A percentile compares a stretch with the other conserved stretches of the same genome.
Conservation (phyloP, 2,329 filamentous ascomycete species). For the Blastomyces emzantsi region DNA sequence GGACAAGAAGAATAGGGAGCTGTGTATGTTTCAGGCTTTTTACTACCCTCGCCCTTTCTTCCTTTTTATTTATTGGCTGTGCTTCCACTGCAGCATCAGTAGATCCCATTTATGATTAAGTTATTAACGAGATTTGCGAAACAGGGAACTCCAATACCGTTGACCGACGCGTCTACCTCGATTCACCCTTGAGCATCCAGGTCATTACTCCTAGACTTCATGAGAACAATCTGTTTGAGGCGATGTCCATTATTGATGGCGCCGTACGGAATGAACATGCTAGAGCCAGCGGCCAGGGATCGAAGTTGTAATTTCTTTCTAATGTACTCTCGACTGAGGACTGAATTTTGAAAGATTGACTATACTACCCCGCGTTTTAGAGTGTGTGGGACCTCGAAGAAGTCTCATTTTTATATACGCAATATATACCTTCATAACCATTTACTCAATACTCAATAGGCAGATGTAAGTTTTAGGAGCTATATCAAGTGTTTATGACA, state of each 20-base stretch:
- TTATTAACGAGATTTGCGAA: neutral
- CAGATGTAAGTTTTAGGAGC: neutral
- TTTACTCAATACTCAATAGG: neutral
- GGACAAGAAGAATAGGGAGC: conserved; percentile 51
- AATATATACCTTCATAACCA: neutral
- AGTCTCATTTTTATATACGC: too few relatives aligned
- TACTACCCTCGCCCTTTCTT: neutral
- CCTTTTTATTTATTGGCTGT: neutral
- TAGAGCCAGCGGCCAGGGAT: neutral
- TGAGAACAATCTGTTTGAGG: conserved; percentile 45
- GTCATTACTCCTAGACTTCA: conserved; percentile 45
- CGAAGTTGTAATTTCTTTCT: conserved; percentile 19
- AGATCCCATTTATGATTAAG: neutral
- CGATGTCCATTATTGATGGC: conserved; percentile 46
- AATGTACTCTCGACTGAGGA: neutral
- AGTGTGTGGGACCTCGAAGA: too few relatives aligned
- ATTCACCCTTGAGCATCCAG: conserved; percentile 48
- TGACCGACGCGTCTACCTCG: conserved; percentile 47
- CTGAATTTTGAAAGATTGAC: neutral
- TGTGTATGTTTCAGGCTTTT: conserved; percentile 40
- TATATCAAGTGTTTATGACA: neutral
- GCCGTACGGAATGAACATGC: conserved; percentile 21
- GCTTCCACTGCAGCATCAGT: neutral
- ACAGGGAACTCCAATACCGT: conserved; percentile 40
- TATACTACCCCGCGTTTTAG: neutral